Conservation (phyloP, 2,329 filamentous ascomycete species). For the Raffaelea deltoideospora region DNA sequence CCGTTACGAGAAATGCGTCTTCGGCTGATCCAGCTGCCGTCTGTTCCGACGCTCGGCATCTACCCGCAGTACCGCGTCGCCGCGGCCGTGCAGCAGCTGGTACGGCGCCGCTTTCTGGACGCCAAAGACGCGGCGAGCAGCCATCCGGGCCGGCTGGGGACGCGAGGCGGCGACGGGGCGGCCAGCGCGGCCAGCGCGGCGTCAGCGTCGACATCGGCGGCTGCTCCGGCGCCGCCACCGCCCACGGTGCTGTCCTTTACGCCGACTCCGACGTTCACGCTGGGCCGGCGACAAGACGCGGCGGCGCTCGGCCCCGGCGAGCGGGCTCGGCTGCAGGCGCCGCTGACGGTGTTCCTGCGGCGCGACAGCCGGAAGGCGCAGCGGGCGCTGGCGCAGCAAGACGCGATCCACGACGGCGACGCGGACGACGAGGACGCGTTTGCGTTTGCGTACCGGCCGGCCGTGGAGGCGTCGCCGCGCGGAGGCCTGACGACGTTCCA, state of each 20-base stretch:
- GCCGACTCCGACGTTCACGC: conserved; percentile 72
- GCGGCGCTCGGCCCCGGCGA: conserved; percentile 30
- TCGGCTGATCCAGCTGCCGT: conserved; percentile 22
- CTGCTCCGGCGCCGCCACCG: conserved; percentile 28
- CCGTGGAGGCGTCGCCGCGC: conserved; percentile 57
- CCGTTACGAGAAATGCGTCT: conserved; percentile 20
- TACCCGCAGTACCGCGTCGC: conserved; percentile 22
- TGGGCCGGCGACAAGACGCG: conserved; percentile 60
- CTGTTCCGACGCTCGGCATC: conserved; percentile 10
- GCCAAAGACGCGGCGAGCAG: conserved; percentile 29
- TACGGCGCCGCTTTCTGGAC: conserved; percentile 36
- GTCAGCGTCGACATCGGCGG: not conserved
- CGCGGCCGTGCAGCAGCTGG: conserved; percentile 20
- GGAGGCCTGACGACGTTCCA: conserved; percentile 93
- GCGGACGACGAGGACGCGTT: conserved; percentile 19
- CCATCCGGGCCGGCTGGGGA: not conserved
- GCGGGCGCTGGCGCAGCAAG: too few species aligned
- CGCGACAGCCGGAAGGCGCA: conserved; percentile 1
- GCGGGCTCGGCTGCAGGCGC: conserved; percentile 25
- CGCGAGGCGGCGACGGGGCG: too few species aligned
- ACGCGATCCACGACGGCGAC: conserved; percentile 1
- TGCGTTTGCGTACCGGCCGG: too few species aligned
- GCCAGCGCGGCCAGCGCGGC: too few species aligned
- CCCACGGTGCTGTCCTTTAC: conserved; percentile 73
- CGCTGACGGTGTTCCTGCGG: conserved; percentile 19